A percentile compares a stretch with the other conserved stretches of the same genome.
phyloP scores from a whole-genome alignment of 176 grass and related monocot species.

The Carex littledalei region DNA sequence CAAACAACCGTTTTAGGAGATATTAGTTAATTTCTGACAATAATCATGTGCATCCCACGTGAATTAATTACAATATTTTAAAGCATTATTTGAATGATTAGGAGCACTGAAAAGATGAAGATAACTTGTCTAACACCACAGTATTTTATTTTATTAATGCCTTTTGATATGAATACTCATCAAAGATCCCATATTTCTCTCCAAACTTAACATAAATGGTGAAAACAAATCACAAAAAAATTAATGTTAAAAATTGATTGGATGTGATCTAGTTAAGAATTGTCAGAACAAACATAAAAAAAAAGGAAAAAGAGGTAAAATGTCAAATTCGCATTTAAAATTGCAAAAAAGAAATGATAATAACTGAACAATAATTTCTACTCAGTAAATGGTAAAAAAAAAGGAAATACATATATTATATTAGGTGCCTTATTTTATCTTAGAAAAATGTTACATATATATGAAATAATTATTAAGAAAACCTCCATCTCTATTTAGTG shows the following conservation, averaged over 20 bases:
- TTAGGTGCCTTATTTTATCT: not conserved
- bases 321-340: not conserved
- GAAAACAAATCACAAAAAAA: not conserved
- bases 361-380: not conserved
- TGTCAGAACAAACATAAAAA: not conserved
- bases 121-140: not conserved
- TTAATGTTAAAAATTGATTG: not conserved
- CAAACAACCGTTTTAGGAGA: slow-evolving; percentile 14
- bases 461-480: not conserved
- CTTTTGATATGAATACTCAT: not conserved
- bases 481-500: not conserved
- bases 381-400: not conserved
- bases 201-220: not conserved
- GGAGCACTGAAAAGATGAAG: not conserved
- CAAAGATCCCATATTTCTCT: not conserved
- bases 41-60: slow-evolving; percentile 22
- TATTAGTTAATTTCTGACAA: slow-evolving; percentile 19
- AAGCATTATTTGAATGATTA: slow-evolving; percentile 14
- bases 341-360: not conserved
- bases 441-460: not conserved
- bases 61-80: slow-evolving; percentile 9
- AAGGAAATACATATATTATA: not conserved
- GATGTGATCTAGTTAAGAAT: not conserved
- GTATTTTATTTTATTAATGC: not conserved
- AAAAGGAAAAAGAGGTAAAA: not conserved